phyloP scores from a whole-genome alignment of 805 yeast species.

The Metschnikowia koreensis region DNA sequence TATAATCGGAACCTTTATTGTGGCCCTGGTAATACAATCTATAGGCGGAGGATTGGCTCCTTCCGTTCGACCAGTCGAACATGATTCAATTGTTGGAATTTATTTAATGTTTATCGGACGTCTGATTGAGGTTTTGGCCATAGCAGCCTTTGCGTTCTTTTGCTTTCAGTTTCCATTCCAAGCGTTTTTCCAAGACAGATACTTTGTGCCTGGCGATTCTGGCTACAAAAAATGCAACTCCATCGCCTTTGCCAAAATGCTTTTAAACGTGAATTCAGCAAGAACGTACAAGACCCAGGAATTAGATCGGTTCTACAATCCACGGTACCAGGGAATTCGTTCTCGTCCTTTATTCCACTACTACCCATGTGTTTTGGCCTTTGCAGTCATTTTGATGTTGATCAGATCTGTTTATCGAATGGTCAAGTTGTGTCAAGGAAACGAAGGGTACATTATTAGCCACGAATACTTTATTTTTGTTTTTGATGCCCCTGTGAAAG shows the following conservation, averaged over 20 bases:
- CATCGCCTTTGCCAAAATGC: conserved; percentile 26
- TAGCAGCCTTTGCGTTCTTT: conserved; percentile 34
- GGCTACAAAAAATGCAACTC: conserved; percentile 8
- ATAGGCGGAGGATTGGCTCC: conserved; percentile 39
- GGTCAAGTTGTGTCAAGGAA: conserved; percentile 39
- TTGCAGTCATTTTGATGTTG: conserved; percentile 30
- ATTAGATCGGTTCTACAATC: conserved; percentile 32
- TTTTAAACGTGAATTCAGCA: conserved; percentile 26
- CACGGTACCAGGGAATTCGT: conserved; percentile 26
- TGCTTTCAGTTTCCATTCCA: conserved; percentile 36
- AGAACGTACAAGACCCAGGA: conserved; percentile 20
- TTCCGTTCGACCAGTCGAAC: conserved; percentile 22
- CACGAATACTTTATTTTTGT: conserved; percentile 38
- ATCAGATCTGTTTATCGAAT: conserved; percentile 38
- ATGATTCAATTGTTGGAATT: conserved; percentile 31
- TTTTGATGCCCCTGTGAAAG: conserved; percentile 38
- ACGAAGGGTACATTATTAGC: conserved; percentile 31
- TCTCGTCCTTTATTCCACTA: conserved; percentile 25
- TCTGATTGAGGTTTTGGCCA: conserved; percentile 32
- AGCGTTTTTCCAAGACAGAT: conserved; percentile 28
- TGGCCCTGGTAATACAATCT: conserved; percentile 37
- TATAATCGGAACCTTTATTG: conserved; percentile 35
- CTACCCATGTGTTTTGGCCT: conserved; percentile 34
- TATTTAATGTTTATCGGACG: conserved; percentile 39
- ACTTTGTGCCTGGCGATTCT: conserved; percentile 14